Base-by-base conservation (phyloP, 805 yeast species). In the Metschnikowia chrysomelidarum region DNA sequence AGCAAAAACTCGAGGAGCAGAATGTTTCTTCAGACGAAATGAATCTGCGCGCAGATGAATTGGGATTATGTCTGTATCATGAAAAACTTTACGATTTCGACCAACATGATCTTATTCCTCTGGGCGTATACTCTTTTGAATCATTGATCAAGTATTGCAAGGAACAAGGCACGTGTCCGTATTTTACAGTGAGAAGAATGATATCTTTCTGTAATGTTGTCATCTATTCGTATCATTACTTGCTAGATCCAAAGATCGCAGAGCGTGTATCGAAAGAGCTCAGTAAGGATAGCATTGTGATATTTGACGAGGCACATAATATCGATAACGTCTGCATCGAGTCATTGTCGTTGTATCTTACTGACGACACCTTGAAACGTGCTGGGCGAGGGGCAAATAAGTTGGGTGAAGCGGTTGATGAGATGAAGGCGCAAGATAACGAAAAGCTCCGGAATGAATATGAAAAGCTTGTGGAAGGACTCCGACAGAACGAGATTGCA, bases 281-380 rank as follows among this genome's bases (percentile, higher is more conserved):
- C 32, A 85, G 95, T 13, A 87, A 88, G 48, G 98, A 93, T 54
- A 76, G 94, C 36, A 93, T 93, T 41, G 84, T 93, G 43, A 94
- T 93, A 24, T 93, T 93, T 56, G 99, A 93, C 64, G 99, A 93
- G 66, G 98, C 98, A 30, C 99, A 93, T 60, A 93, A 93, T 63
- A 93, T 93, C 38, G 98, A 93, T 71, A 93, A 93, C 69, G 99
- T 93, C 38, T 93, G 99, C 67, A 93, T 93, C 39, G 99, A 93
- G 60, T 86, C 98, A 0, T 62, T 93, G 26, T 87, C 96, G 5
- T 72, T 93, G 31, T 98, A 93, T 56, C 65, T 93, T 45, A 93
- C 97, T 0, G 95, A 88, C 49, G 97, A 91, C 47, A 78, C 87
- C 7, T 62, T 93, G 42, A 82, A 88, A 51, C 71, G 80, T 47